Evolutionary conservation across 805 yeast species (phyloP), one percentile per base, ranked within the genome.

Genomic region (Candida easanensis): DNA sequence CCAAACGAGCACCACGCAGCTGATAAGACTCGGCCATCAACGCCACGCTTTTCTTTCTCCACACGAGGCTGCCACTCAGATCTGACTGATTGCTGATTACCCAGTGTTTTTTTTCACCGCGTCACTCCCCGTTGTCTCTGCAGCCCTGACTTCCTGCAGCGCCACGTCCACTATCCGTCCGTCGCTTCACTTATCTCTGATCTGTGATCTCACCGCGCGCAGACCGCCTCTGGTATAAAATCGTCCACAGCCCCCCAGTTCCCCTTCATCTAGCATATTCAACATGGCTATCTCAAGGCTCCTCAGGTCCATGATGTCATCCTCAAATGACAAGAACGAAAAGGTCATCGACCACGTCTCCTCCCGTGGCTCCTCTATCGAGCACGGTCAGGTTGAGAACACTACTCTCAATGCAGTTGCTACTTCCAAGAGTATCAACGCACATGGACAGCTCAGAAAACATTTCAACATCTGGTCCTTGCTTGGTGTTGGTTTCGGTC

Each of bases 401-500:
- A 43, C 44, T 5, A 36, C 46, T 4, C 25, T 47, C 35, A 23
- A 36, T 25, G 46, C 38, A 4, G 25, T 38, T 20, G 30, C 30
- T n/a, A 27, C 43, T 14, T 44, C 44, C 25, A 38, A 33, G 18
- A 15, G 45, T 17, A 50, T 42, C 3, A 36, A 43, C 31, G 42
- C 17, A 2, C 51, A 45, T 9, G 58, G 51, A 14, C 11, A 16
- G 7, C 31, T 56, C 17, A 47, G 58, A 36, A 49, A 51, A 51
- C 62, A 63, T 31, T 75, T 73, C 52, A 62, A 66, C n/a, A 61
- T 72, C 37, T 58, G 69, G 64, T 70, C 81, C 1, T 58, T 79
- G 1, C 56, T 79, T 31, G 83, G 82, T 40, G 77, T 77, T 26
- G 82, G 82, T 9, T 79, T 78, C 50, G 82, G 82, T 13, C 59